A percentile compares a stretch with the other conserved stretches of the same genome.
phyloP scores from a whole-genome alignment of 2,329 filamentous ascomycete genomes.

The Phialophora verrucosa region DNA sequence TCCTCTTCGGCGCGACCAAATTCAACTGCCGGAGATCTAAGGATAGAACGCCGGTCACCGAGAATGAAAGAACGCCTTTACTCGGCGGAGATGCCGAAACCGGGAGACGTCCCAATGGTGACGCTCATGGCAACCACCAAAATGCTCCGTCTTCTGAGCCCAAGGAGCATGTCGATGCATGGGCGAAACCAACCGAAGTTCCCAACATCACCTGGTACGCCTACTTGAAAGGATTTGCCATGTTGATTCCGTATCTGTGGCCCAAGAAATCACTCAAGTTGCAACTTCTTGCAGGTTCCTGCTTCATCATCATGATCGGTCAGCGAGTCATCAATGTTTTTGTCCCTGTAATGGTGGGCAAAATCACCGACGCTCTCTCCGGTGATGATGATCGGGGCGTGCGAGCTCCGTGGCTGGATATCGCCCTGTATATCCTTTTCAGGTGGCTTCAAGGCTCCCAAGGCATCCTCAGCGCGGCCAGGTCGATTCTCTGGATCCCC shows the following conservation, averaged over 20 bases:
- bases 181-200: conserved; percentile 85
- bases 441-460: conserved; percentile 87
- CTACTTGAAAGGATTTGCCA: conserved; percentile 86
- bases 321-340: conserved; percentile 86
- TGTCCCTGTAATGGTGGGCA: conserved; percentile 80
- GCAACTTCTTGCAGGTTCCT: conserved; percentile 78
- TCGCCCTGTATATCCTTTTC: conserved; percentile 76
- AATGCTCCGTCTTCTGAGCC: conserved; percentile 34
- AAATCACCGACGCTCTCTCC: conserved; percentile 76
- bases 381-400: conserved; percentile 58
- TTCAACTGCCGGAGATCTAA: conserved; percentile 42
- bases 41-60: conserved; percentile 49
- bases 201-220: conserved; percentile 95
- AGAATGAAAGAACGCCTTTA: conserved; percentile 50
- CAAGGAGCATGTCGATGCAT: conserved; percentile 56
- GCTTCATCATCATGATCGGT: conserved; percentile 77
- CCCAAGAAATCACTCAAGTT: conserved; percentile 78
- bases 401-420: conserved; percentile 72
- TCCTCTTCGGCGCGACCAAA: conserved; percentile 66
- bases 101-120: conserved; percentile 53
- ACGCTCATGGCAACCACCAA: conserved; percentile 49
- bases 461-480: conserved; percentile 80
- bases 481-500: conserved; percentile 90
- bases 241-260: conserved; percentile 98
- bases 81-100: conserved; percentile 48